A percentile compares a stretch with the other conserved stretches of the same genome.
Conservation (phyloP, 2,329 filamentous ascomycete species). For the Phialophora chinensis region DNA sequence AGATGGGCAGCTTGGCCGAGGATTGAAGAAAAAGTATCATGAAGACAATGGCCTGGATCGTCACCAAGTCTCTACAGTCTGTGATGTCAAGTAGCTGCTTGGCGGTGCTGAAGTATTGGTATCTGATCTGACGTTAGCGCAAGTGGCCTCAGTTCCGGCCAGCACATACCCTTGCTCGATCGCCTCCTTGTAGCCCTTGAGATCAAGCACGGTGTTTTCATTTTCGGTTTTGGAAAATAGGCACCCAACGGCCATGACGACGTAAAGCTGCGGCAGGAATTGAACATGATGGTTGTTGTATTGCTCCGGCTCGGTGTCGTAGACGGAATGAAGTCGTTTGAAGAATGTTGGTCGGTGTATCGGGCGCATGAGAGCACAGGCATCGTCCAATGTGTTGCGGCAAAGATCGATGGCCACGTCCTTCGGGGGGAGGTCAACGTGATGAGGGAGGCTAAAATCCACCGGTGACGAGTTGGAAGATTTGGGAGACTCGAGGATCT, state of each 20-base stretch:
- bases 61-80: constrained; percentile 73
- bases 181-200: constrained; percentile 55
- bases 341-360: constrained; percentile 84
- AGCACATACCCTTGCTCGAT: constrained; percentile 61
- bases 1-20: constrained; percentile 77
- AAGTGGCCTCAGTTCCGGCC: neutral
- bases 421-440: constrained; percentile 70
- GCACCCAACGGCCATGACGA: constrained; percentile 73
- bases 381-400: constrained; percentile 66
- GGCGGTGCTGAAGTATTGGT: constrained; percentile 75
- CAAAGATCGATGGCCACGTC: constrained; percentile 63
- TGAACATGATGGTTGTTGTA: constrained; percentile 69
- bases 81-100: constrained; percentile 67
- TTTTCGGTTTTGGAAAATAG: constrained; percentile 67
- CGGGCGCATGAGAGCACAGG: constrained; percentile 69
- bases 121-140: constrained; percentile 52
- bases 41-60: constrained; percentile 76
- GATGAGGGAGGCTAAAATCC: constrained; percentile 59
- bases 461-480: constrained; percentile 67
- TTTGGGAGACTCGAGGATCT: constrained; percentile 73
- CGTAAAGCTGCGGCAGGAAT: constrained; percentile 73
- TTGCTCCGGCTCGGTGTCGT: constrained; percentile 69
- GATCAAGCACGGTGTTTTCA: constrained; percentile 55
- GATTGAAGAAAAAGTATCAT: constrained; percentile 82
- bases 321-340: constrained; percentile 76